Conservation (phyloP, 192 early-diverging fungal genomes). For the Coemansia pectinata region DNA sequence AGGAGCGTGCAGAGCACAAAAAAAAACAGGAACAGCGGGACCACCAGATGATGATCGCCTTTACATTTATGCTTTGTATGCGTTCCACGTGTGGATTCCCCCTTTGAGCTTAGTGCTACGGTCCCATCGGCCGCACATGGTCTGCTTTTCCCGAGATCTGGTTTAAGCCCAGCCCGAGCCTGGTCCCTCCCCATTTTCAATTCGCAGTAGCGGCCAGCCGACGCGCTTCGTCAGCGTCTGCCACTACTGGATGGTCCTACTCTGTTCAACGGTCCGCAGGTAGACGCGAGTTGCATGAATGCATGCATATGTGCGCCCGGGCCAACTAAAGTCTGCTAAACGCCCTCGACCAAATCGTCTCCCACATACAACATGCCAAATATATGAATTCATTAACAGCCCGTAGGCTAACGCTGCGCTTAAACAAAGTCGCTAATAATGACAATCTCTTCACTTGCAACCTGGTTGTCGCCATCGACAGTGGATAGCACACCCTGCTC, state of each 20-base stretch:
- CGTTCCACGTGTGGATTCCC: not conserved
- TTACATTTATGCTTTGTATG: not conserved
- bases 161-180: not conserved
- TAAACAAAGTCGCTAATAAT: slow-evolving; percentile 14
- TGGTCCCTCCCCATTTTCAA: not conserved
- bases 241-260: not conserved
- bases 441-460: slow-evolving; percentile 27
- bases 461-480: not conserved
- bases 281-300: not conserved
- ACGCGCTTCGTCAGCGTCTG: not conserved
- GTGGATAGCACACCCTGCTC: slow-evolving; percentile 4
- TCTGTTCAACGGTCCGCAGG: not conserved
- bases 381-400: not conserved
- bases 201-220: not conserved
- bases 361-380: not conserved
- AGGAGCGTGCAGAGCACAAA: not conserved
- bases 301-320: not conserved
- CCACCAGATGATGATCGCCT: not conserved
- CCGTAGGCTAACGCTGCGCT: not conserved
- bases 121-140: not conserved
- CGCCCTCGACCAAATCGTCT: no score
- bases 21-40: slow-evolving; percentile 4
- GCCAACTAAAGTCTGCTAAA: no score
- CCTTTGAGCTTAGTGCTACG: not conserved
- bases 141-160: not conserved